These are phyloP conservation scores for Dipodascus albidus DNA, from an alignment of 805 yeast species.

Conservation along the genomic window DNA sequence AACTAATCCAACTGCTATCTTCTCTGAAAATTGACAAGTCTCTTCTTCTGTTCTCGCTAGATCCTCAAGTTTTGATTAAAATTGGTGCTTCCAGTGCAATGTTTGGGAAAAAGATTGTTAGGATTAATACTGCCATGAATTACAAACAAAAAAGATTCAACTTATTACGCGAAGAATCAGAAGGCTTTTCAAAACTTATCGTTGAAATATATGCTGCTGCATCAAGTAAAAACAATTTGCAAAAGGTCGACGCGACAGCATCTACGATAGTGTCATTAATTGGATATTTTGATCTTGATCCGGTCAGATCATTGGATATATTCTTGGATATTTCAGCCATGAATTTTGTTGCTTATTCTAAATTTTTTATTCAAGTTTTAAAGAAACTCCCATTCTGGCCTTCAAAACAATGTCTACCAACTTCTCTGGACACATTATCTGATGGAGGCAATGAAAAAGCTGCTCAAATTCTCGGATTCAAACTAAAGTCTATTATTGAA, in stretches of 20 bases:
- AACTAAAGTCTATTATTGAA: constrained; percentile 24
- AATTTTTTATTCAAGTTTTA: constrained; percentile 40
- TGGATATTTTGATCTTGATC: constrained; percentile 70
- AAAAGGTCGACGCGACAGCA: constrained; percentile 26
- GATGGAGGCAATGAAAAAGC: constrained; percentile 49
- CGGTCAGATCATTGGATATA: constrained; percentile 55
- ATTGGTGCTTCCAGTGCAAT: constrained; percentile 21
- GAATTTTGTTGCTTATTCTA: constrained; percentile 32
- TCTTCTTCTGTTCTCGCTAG: constrained; percentile 17
- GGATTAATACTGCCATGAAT: constrained; percentile 35
- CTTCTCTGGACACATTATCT: constrained; percentile 21
- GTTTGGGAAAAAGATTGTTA: constrained; percentile 28
- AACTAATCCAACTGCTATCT: constrained; percentile 10
- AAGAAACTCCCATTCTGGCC: constrained; percentile 64
- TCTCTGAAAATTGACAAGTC: constrained; percentile 15
- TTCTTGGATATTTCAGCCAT: constrained; percentile 42
- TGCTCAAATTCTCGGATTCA: constrained; percentile 42
- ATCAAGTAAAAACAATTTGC: constrained; percentile 28
- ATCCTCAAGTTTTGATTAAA: constrained; percentile 14
- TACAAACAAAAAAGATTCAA: constrained; percentile 46
- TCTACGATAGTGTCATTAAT: constrained; percentile 44
- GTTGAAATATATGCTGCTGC: constrained; percentile 37
- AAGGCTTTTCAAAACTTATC: constrained; percentile 62
- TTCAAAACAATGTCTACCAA: constrained; percentile 23
- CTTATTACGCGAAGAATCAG: constrained; percentile 59